Evolutionary conservation across 2,329 filamentous ascomycete genomes (phyloP).

Genomic region (Arthrobotrys iridis): DNA sequence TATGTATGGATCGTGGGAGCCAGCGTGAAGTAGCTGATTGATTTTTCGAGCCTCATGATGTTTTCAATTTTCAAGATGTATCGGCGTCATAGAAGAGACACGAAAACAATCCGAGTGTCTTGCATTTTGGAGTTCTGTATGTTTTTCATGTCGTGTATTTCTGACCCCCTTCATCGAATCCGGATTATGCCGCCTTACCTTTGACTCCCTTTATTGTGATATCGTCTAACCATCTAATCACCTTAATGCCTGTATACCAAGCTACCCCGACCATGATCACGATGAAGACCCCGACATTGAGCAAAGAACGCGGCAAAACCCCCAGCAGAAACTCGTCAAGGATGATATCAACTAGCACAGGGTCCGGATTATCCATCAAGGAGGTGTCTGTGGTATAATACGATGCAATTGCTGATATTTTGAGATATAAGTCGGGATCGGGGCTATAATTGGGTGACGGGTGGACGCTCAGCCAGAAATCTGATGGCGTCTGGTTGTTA

Average conservation of each 20-base stretch:
- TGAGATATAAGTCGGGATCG: constrained; percentile 74
- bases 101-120: too few relatives aligned
- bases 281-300: constrained; percentile 35
- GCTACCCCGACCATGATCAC: constrained; percentile 6
- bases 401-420: constrained; percentile 79
- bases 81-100: too few relatives aligned
- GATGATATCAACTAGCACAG: constrained; percentile 71
- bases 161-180: not conserved
- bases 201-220: constrained; percentile 16
- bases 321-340: constrained; percentile 46
- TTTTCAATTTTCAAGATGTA: too few relatives aligned
- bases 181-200: constrained; percentile 8
- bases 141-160: not conserved
- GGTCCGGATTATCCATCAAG: constrained; percentile 78
- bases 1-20: too few relatives aligned
- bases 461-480: constrained; percentile 74
- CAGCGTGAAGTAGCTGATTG: too few relatives aligned
- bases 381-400: constrained; percentile 80
- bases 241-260: constrained; percentile 26
- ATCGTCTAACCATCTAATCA: constrained; percentile 17
- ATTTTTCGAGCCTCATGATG: too few relatives aligned
- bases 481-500: constrained; percentile 78
- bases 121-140: not conserved
- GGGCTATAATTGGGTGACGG: not conserved
- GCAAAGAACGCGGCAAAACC: constrained; percentile 29